Conservation (phyloP, 306 rosid genomes). For the Phaseolus lunatus region DNA sequence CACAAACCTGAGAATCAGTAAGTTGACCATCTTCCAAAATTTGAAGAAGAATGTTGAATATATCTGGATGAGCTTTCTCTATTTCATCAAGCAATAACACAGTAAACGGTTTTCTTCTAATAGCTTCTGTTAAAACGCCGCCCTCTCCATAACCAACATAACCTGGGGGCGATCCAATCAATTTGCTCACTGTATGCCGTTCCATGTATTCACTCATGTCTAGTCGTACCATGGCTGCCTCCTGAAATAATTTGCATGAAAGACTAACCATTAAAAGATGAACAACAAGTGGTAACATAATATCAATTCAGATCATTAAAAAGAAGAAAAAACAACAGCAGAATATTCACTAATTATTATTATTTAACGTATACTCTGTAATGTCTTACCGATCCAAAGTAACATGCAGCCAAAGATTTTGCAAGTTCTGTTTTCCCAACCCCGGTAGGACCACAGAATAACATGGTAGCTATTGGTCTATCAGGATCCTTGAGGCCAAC, state of each 20-base stretch:
- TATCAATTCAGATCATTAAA: constrained; percentile 3
- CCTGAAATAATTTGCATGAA: constrained; percentile 57
- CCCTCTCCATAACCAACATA: constrained; percentile 94
- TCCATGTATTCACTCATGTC: constrained; percentile 99
- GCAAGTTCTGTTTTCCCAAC: constrained; percentile 92
- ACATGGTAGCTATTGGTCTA: constrained; percentile 80
- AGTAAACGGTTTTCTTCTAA: constrained; percentile 83
- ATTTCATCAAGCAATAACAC: constrained; percentile 87
- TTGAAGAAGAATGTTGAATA: constrained; percentile 89
- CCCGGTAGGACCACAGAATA: constrained; percentile 89
- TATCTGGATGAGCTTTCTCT: constrained; percentile 97
- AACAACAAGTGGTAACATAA: not conserved
- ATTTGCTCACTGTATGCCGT: constrained; percentile 89
- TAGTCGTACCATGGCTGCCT: constrained; percentile 74
- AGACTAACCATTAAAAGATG: constrained; percentile 25
- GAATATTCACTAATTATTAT: constrained; percentile 25
- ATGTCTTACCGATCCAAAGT: constrained; percentile 81
- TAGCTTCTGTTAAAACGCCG: constrained; percentile 88
- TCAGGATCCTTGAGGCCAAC: constrained; percentile 81
- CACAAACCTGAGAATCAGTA: constrained; percentile 89
- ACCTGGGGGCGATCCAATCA: constrained; percentile 95
- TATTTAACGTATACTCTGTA: constrained; percentile 3
- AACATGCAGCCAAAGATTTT: constrained; percentile 74
- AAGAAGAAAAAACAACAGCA: constrained; percentile 15
- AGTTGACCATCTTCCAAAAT: constrained; percentile 89